Evolutionary conservation across 2,329 filamentous ascomycete genomes (phyloP), one percentile per base, ranked within the genome.

Genomic region (Ophiostoma pallidulum): DNA sequence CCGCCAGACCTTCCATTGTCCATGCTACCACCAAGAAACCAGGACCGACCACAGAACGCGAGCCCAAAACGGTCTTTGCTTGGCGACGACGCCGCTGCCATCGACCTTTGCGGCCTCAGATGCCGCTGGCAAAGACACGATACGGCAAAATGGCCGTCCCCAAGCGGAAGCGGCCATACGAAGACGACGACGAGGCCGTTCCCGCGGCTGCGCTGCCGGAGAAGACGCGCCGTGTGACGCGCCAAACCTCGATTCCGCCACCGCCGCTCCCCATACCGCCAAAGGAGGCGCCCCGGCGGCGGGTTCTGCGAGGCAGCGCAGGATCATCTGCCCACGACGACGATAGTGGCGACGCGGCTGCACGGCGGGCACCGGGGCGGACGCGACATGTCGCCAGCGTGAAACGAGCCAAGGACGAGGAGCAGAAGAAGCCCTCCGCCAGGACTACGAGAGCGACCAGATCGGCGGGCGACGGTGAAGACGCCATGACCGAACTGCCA

Each of bases 211-310:
- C 12, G 19, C 32, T 38, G 28, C 18, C 48, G 36, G 47, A 35
- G 13, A 49, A 47, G 35, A 55, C 61, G 50, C 62, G 60, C 48
- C 60, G 63, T 53, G 57, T 58, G 44, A 66, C 62, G 56, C 63
- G 63, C 47, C 61, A 60, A 42, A 56, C 60, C 9, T 62, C 64
- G 44, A 60, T 59, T 38, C 54, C 61, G 48, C 61, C 63, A 42
- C 56, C 62, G 51, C 62, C 64, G 43, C 62, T 59, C 37, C 56
- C 61, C 29, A 58, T 62, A 41, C 59, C 57, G 54, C 54, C 58
- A 47, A 57, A 61, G 29, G 57, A 58, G 12, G 56, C 57, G 45
- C 59, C 37, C 57, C 53, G 55, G 46, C 57, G 58, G 8, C 57
- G 58, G 13, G 53, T 54, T 35, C 55, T 56, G 32, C 55, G 56